Evolutionary conservation across 345 rosid species (phyloP), one percentile per base, ranked within the genome.

Genomic region (Brassica nigra): DNA sequence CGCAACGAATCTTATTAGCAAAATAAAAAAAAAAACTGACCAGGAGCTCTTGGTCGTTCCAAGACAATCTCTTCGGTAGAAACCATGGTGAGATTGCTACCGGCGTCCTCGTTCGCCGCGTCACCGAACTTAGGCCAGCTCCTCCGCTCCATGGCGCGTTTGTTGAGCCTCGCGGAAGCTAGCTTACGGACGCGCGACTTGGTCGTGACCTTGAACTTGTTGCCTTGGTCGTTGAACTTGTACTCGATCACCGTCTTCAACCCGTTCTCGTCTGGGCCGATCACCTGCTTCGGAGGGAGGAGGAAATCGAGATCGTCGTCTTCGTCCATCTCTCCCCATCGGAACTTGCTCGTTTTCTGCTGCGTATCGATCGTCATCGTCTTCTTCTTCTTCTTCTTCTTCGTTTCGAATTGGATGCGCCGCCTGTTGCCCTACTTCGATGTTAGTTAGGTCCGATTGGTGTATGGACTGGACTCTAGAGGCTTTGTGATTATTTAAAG

Each of bases 241-340:
- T 86, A 90, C 74, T 88, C 91, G n/a, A 89, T 89, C 47, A 88
- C 91, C 49, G 81, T 88, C 76, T 88, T 92, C 52, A 92, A 77
- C 8, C 98, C 98, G 74, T 83, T 84, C 69, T 90, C 89, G 70
- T 92, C 98, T 2, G 97, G 97, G 1, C 97, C 97, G 20, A 87
- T 75, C 66, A 91, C 92, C 14, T 89, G 90, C 29, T 79, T 83
- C 0, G 95, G 97, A 49, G 95, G 98, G 52, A 94, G 83, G 5
- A 92, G 84, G 70, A 88, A 90, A 73, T 87, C 92, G 15, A 89
- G 76, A 71, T 88, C 89, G 82, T 87, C 97, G 8, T 84, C 91
- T 8, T 89, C 92, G 57, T 92, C 93, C 59, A 92, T 81, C 66
- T 94, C 97, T 0, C 88, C 92, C 98, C 98, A 92, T 33, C 86